Conservation (phyloP, 345 rosid species). For the Eucalyptus pauciflora region DNA sequence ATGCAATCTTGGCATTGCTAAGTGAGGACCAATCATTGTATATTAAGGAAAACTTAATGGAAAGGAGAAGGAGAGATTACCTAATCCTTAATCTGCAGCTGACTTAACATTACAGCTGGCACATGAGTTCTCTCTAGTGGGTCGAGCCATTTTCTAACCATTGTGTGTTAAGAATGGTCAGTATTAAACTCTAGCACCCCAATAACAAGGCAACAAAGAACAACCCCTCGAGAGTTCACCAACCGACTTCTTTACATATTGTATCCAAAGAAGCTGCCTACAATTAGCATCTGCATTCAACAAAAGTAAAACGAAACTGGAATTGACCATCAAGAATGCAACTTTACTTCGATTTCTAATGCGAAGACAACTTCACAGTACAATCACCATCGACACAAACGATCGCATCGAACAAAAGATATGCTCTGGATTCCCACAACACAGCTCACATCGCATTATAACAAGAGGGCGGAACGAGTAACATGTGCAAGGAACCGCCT, state of each 20-base stretch:
- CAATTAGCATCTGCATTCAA: conserved; percentile 42
- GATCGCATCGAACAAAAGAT: neutral
- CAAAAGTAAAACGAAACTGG: neutral
- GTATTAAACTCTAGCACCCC: neutral
- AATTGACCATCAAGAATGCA: neutral
- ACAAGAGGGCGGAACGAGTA: neutral
- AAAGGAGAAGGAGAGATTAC: conserved; percentile 8
- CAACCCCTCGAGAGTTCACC: neutral
- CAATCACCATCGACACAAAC: neutral
- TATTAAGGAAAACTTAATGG: neutral
- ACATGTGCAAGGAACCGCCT: neutral
- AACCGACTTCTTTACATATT: conserved; percentile 61
- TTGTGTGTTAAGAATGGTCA: neutral
- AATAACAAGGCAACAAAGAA: neutral
- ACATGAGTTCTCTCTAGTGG: conserved; percentile 60
- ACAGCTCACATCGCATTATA: neutral
- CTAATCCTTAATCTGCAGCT: conserved; percentile 65
- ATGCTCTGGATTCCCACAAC: neutral
- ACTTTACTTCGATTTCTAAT: neutral
- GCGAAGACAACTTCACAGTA: neutral
- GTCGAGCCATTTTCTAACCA: conserved; percentile 65
- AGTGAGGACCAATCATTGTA: neutral
- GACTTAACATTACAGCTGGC: conserved; percentile 71
- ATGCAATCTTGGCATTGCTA: conserved; percentile 4
- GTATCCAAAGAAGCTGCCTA: conserved; percentile 39